These are phyloP conservation scores for Cadophora sp. DNA, from an alignment of 2,329 filamentous ascomycete species.

Conservation along the genomic window DNA sequence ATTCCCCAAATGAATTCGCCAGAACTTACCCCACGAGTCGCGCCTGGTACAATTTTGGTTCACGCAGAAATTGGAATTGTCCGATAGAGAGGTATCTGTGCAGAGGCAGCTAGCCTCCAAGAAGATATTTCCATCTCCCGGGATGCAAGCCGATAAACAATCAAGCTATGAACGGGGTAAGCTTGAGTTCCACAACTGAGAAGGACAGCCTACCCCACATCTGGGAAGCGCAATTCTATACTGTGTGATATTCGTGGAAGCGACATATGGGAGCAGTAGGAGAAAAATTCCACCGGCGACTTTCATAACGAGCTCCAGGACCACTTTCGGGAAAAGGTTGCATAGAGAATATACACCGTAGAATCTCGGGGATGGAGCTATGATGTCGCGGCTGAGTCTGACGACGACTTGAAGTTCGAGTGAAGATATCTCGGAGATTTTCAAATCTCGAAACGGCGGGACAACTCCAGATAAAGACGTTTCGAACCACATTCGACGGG, in stretches of 20 bases:
- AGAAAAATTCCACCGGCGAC: not conserved
- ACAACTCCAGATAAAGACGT: not conserved
- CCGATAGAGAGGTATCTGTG: not conserved
- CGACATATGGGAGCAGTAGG: not conserved
- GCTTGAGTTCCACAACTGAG: not conserved
- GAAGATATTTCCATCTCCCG: not conserved
- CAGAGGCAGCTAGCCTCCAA: not conserved
- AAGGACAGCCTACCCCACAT: not conserved
- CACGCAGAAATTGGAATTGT: slow-evolving; percentile 6
- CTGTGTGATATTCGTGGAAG: not conserved
- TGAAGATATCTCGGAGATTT: not conserved
- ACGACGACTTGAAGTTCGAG: not conserved
- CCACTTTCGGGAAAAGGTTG: not conserved
- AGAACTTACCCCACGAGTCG: slow-evolving; percentile 7
- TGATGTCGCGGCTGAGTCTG: not conserved
- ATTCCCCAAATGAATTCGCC: not conserved
- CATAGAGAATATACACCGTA: not conserved
- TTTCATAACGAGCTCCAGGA: slow-evolving; percentile 8
- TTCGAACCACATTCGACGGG: not conserved
- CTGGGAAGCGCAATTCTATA: not conserved
- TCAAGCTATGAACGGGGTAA: not conserved
- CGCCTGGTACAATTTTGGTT: slow-evolving; percentile 1
- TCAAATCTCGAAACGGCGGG: not conserved
- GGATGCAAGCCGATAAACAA: slow-evolving; percentile 10
- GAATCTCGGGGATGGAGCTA: not conserved